phyloP scores from a whole-genome alignment of 1,139 yeast species.

The Arxiozyma slooffiae region DNA sequence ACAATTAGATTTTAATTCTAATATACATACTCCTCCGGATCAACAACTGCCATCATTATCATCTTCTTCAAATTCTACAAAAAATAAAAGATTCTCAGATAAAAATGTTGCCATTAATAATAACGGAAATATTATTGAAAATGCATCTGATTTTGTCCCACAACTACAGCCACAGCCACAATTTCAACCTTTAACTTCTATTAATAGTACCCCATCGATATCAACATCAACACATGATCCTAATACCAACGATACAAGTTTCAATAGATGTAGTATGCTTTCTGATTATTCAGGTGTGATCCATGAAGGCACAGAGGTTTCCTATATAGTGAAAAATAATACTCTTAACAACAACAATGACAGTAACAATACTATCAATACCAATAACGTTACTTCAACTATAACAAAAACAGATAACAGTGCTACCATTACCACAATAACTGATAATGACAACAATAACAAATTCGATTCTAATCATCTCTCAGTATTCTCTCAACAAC shows the following conservation, averaged over 20 bases:
- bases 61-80: neutral
- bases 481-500: neutral
- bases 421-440: neutral
- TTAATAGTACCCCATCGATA: neutral
- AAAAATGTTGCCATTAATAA: neutral
- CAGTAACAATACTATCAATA: neutral
- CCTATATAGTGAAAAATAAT: slow-evolving; percentile 30
- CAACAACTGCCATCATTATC: neutral
- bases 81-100: neutral
- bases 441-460: neutral
- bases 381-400: neutral
- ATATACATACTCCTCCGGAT: slow-evolving; percentile 1
- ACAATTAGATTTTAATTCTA: neutral
- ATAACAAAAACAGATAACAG: neutral
- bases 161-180: neutral
- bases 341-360: neutral
- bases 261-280: slow-evolving; percentile 34
- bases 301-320: slow-evolving; percentile 38
- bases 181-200: neutral
- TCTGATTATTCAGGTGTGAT: slow-evolving; percentile 40
- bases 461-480: neutral
- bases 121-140: neutral
- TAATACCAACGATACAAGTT: slow-evolving; percentile 5
- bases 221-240: neutral
- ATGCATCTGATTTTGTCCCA: neutral